These are phyloP conservation scores for Aristolochia californica DNA, from an alignment of 164 flowering plant species.

Conservation along the genomic window DNA sequence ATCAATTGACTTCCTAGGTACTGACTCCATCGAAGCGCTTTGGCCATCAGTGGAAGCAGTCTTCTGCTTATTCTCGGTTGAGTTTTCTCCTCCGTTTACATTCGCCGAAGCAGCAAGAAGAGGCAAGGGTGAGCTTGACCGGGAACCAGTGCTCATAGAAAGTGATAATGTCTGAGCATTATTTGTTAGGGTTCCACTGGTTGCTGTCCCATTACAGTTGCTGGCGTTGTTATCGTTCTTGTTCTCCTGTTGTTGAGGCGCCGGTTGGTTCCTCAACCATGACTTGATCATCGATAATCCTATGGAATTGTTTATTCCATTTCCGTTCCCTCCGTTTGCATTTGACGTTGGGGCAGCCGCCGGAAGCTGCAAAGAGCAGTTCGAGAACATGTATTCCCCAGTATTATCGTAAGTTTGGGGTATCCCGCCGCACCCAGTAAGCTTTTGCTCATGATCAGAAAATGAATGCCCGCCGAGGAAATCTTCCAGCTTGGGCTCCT, in stretches of 20 bases:
- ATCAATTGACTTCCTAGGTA: conserved; percentile 68
- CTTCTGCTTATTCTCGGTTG: conserved; percentile 27
- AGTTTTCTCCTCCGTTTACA: conserved; percentile 25
- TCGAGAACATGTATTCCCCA: conserved; percentile 27
- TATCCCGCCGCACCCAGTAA: conserved; percentile 8
- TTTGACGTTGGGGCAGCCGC: conserved; percentile 4
- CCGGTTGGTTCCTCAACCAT: conserved; percentile 76
- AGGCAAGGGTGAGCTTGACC: conserved; percentile 28
- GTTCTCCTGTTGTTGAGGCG: conserved; percentile 20
- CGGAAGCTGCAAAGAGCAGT: conserved; percentile 27
- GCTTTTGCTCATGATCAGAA: conserved; percentile 23
- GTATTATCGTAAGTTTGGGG: conserved; percentile 10
- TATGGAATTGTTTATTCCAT: conserved; percentile 22
- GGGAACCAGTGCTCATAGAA: conserved; percentile 62
- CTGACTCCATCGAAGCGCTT: conserved; percentile 43
- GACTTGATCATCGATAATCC: conserved; percentile 88
- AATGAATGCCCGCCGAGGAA: conserved; percentile 59
- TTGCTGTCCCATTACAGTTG: background rate
- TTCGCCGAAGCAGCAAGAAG: conserved; percentile 16
- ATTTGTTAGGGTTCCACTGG: conserved; percentile 9
- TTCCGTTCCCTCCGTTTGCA: background rate
- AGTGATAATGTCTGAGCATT: conserved; percentile 48
- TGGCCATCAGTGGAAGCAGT: conserved; percentile 21
- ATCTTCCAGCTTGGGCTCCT: conserved; percentile 78
- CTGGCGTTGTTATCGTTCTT: background rate